phyloP scores from a whole-genome alignment of 2,329 filamentous ascomycete genomes.

The Pezizomycotina sp. region DNA sequence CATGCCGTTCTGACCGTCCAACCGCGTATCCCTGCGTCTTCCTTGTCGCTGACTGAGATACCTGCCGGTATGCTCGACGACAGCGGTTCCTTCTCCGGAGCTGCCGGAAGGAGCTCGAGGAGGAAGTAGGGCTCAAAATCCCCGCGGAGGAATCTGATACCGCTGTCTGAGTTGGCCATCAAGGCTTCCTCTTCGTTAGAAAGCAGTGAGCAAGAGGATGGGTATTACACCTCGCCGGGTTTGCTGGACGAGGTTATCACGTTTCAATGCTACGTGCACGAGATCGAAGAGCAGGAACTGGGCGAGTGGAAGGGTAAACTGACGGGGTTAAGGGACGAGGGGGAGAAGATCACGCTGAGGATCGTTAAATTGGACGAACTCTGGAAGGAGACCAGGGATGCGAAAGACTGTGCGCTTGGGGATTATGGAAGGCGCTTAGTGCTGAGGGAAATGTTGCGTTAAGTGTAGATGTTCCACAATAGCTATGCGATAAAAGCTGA shows the following conservation, averaged over 20 bases:
- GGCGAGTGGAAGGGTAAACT: constrained; percentile 41
- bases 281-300: constrained; percentile 36
- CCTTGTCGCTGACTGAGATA: constrained; percentile 40
- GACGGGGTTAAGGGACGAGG: constrained; percentile 41
- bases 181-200: constrained; percentile 17
- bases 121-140: constrained; percentile 43
- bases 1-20: constrained; percentile 45
- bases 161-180: constrained; percentile 38
- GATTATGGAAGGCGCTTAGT: constrained; percentile 42
- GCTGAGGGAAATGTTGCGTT: constrained; percentile 33
- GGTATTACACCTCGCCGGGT: constrained; percentile 13
- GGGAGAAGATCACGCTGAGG: constrained; percentile 47
- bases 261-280: constrained; percentile 41
- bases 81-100: constrained; percentile 39
- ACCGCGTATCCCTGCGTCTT: constrained; percentile 40
- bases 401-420: constrained; percentile 43
- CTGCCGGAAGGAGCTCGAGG: constrained; percentile 43
- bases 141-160: constrained; percentile 34
- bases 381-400: constrained; percentile 43
- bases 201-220: constrained; percentile 9
- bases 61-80: constrained; percentile 45
- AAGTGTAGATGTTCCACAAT: too few species aligned
- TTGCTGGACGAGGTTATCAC: constrained; percentile 40
- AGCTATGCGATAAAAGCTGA: constrained; percentile 39
- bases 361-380: constrained; percentile 41